These are phyloP conservation scores for Vitis cinerea DNA, from an alignment of 164 flowering plant genomes.

Conservation along the genomic window DNA sequence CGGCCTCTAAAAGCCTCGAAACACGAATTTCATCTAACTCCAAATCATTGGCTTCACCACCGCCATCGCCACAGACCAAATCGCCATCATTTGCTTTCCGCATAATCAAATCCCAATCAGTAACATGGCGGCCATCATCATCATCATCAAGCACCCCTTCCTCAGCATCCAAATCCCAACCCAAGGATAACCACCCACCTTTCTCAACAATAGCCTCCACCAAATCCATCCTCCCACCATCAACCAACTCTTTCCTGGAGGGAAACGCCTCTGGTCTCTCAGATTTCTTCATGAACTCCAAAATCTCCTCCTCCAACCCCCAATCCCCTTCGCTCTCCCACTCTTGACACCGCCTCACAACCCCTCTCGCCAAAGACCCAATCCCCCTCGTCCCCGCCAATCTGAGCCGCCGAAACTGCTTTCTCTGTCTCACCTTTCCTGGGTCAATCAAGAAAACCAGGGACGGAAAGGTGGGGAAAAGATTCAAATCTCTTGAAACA, in stretches of 20 bases:
- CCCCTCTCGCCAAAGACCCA: slow-evolving; percentile 12
- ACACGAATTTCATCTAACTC: slow-evolving; percentile 12
- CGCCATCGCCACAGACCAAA: background rate
- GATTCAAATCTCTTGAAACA: slow-evolving; percentile 2
- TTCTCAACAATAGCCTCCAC: slow-evolving; percentile 52
- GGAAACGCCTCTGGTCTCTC: slow-evolving; percentile 65
- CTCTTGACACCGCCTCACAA: slow-evolving; percentile 29
- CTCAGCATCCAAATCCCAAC: slow-evolving; percentile 55
- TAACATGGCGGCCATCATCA: slow-evolving; percentile 7
- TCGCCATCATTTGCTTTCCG: background rate
- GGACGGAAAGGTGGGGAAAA: slow-evolving; percentile 3
- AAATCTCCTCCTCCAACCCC: slow-evolving; percentile 62
- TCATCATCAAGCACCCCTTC: slow-evolving; percentile 15
- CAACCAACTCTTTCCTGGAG: slow-evolving; percentile 59
- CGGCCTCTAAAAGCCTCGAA: slow-evolving; percentile 7
- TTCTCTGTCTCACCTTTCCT: background rate
- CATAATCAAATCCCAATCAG: slow-evolving; percentile 10
- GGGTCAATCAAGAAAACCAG: background rate
- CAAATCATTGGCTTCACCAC: slow-evolving; percentile 15
- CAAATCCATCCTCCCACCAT: slow-evolving; percentile 82
- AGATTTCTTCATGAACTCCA: slow-evolving; percentile 75
- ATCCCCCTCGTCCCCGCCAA: background rate
- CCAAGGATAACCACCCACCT: slow-evolving; percentile 81
- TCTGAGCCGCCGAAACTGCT: background rate
- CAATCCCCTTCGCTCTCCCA: slow-evolving; percentile 36